Base-by-base conservation (phyloP, 176 grass and related monocot species). In the Cocos nucifera region DNA sequence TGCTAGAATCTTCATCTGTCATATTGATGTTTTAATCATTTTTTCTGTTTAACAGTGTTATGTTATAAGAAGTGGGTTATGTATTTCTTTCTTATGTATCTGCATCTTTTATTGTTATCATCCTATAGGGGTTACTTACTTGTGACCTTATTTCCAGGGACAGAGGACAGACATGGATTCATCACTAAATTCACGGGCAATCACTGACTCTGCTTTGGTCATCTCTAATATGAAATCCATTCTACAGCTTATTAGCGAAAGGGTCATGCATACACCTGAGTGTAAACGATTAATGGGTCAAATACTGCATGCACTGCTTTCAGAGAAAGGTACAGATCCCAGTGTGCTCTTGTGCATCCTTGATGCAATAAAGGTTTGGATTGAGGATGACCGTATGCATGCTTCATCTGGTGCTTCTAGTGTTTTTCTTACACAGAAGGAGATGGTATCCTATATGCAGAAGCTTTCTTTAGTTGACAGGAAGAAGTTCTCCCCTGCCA, bases 391-490 rank as follows among this genome's bases (percentile, higher is more conserved):
- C 54, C 75, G 61, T 59, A 71, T 70, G 58, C 75, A 79, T 63
- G 55, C 73, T 72, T 80, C 78, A 70, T 76, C 91, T 69, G 63
- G 84, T 73, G 62, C 69, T 50, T 82, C 87, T 35, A 67, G 61
- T 73, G 57, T 23, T 83, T 64, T 79, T 28, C 81, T 92, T 64
- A 92, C 62, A 54, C 57, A 22, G 54, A 98, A 98, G 71, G 93
- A 98, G 51, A 89, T 89, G 78, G 71, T 98, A 61, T 76, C 76
- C 62, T 98, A 98, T 80, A 75, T 98, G 74, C 93, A 98, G 67
- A 98, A 88, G 74, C 81, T 98, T 53, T 90, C 93, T 56, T 51
- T 83, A 62, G 93, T 98, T 80, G 93, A 92, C 70, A 77, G 87
- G 68, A 98, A 89, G 76, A 78, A 66, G 54, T 98, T 98, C 32